Conservation (phyloP, 192 early-diverging fungal species). For the Gonapodya sp. region DNA sequence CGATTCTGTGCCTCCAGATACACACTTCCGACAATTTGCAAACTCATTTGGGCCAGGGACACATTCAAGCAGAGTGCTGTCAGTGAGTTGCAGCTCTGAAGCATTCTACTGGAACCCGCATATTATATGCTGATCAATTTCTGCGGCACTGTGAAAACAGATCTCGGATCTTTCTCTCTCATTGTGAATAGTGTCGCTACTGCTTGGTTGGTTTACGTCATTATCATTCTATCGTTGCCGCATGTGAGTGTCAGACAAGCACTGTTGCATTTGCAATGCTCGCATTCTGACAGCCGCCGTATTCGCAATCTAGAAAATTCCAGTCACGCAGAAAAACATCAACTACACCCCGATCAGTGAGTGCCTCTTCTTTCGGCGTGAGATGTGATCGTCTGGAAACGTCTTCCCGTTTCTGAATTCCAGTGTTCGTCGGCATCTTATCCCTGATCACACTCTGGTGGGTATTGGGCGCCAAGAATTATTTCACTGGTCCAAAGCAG, state of each 20-base stretch:
- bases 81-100: not conserved
- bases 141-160: not conserved
- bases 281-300: not conserved
- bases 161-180: not conserved
- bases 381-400: no score
- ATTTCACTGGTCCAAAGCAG: not conserved
- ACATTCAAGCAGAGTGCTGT: not conserved
- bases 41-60: not conserved
- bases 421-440: not conserved
- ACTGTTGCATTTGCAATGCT: not conserved
- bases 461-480: not conserved
- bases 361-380: no score
- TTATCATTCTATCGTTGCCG: not conserved
- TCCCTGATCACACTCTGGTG: not conserved
- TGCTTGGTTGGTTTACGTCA: not conserved
- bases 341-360: not conserved
- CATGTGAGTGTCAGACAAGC: not conserved
- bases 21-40: not conserved
- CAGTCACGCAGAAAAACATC: not conserved
- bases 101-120: not conserved
- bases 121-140: not conserved
- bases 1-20: not conserved
- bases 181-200: not conserved
- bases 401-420: no score
- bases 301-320: not conserved